Base-by-base conservation (phyloP, 2,329 filamentous ascomycete species). In the Akanthomyces dipterigenus region DNA sequence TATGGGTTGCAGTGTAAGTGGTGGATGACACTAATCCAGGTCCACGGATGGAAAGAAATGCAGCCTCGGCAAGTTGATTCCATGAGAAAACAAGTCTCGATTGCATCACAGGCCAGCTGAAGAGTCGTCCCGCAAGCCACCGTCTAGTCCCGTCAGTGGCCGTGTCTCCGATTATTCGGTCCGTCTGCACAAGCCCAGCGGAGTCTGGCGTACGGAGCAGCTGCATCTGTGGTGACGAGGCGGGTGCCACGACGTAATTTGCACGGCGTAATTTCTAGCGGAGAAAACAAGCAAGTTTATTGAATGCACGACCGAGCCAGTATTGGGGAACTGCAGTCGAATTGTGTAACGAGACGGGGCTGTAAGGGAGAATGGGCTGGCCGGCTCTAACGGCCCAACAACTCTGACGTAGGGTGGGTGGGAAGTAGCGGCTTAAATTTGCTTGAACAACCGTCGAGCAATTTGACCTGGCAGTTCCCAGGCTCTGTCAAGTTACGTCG, bases 41-140 rank as follows among this genome's bases (percentile, higher is more conserved):
- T 42, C 31, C 55, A 57, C 28, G 4, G 2, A 28, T 14, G 40
- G 22, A 8, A 7, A 24, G n/a, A 14, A 31, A 43, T 43, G 31
- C 20, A 22, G 57, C 57, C 48, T 42, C 57, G 55, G 53, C 53
- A 55, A 22, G 16, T 50, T n/a, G 26, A n/a, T 8, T 50, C 5
- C 34, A 34, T 28, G 5, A 11, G 14, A 14, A 18, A 2, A 31
- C 3, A 42, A 42, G 20, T 20, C n/a, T 38, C n/a, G 18, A 38
- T 46, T 36, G 34, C 49, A 54, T 60, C 57, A 60, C 56, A 45
- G 28, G 48, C 56, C 48, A 53, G 38, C 36, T 40, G 24, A 38
- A 26, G 16, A 11, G 46, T 9, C 31, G 46, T 3, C 5, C n/a
- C 20, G 16, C 31, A n/a, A 43, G 16, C 36, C 36, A 20, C 28